A percentile compares a stretch with the other conserved stretches of the same genome.
phyloP scores from a whole-genome alignment of 306 rosid genomes.

The Vigna reflexopilosa region DNA sequence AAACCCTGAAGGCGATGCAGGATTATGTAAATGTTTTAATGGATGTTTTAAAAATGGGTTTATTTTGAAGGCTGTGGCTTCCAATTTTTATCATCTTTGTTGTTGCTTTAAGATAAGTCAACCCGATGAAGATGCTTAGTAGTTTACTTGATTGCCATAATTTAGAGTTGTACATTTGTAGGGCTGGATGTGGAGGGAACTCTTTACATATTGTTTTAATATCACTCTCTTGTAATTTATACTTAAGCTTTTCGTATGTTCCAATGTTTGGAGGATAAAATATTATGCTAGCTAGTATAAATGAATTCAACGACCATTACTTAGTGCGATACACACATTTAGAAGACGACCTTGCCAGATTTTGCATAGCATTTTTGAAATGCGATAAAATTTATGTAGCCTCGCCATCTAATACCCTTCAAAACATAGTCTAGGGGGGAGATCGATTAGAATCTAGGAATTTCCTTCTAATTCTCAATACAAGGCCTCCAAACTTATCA shows the following conservation, averaged over 20 bases:
- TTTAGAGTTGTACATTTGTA: constrained; percentile 38
- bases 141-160: constrained; percentile 28
- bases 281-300: constrained; percentile 24
- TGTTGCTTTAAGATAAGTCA: constrained; percentile 48
- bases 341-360: not conserved
- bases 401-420: no score
- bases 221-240: constrained; percentile 46
- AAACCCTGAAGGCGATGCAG: constrained; percentile 12
- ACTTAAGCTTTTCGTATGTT: constrained; percentile 26
- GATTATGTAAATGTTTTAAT: constrained; percentile 1
- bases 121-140: constrained; percentile 52
- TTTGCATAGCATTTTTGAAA: not conserved
- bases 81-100: constrained; percentile 47
- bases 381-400: not conserved
- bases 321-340: not conserved
- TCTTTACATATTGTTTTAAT: constrained; percentile 19
- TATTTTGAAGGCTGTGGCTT: constrained; percentile 48
- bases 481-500: no score
- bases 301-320: not conserved
- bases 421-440: no score
- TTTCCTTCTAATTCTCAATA: no score
- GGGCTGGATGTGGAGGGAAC: constrained; percentile 48
- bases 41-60: not conserved
- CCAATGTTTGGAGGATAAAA: constrained; percentile 30
- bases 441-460: no score